These are phyloP conservation scores for Thermomucor indicae-seudaticae DNA, from an alignment of 371 early-diverging fungal species.

Conservation along the genomic window DNA sequence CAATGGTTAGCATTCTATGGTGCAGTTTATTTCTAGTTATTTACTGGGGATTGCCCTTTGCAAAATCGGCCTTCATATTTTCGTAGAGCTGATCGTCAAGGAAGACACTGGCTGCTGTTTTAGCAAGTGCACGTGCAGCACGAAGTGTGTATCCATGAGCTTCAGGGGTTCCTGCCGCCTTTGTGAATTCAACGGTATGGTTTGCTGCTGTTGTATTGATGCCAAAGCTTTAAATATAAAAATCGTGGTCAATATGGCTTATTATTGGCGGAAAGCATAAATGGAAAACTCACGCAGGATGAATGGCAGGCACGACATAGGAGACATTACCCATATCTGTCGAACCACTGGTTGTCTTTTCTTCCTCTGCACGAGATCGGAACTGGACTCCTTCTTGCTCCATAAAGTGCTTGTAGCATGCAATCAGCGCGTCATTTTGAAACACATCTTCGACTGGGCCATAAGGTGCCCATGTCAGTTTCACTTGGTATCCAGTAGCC, in stretches of 20 bases:
- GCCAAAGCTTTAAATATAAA: conserved; percentile 23
- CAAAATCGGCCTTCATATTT: conserved; percentile 26
- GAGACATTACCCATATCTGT: conserved; percentile 7
- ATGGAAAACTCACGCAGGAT: neutral
- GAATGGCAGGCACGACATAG: neutral
- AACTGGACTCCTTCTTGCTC: neutral
- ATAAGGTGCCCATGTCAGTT: conserved; percentile 41
- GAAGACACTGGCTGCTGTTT: conserved; percentile 34
- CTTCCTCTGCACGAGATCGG: conserved; percentile 1
- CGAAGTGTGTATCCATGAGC: conserved; percentile 62
- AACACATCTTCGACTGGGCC: conserved; percentile 21
- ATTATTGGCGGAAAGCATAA: neutral
- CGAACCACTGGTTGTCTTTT: conserved; percentile 45
- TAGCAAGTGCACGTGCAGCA: conserved; percentile 37
- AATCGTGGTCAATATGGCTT: too few relatives aligned
- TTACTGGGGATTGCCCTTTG: conserved; percentile 18
- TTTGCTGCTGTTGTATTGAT: conserved; percentile 34
- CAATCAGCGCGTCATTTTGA: neutral
- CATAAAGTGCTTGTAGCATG: neutral
- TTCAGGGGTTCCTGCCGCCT: conserved; percentile 48
- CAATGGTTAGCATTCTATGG: too few relatives aligned
- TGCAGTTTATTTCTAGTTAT: too few relatives aligned
- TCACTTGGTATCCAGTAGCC: conserved; percentile 69
- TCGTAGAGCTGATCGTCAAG: conserved; percentile 22
- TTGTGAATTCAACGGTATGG: conserved; percentile 62